Base-by-base conservation (phyloP, 371 early-diverging fungal genomes). In the Blakeslea trispora region DNA sequence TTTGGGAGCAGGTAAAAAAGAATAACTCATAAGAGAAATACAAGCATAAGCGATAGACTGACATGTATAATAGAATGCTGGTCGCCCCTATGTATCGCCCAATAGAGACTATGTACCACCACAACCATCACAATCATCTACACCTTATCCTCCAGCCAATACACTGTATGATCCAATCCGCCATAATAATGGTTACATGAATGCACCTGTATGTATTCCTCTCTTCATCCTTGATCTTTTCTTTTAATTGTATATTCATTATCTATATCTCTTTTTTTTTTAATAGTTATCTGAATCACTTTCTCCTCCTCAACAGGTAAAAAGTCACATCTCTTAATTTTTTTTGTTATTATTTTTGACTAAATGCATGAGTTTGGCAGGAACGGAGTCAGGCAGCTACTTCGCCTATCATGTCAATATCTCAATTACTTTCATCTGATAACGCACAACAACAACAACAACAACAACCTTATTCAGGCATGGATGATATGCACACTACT, bases 361-460 rank as follows among this genome's bases (percentile, higher is more conserved):
- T n/a, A n/a, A n/a, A n/a, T n/a, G n/a, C n/a, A n/a, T n/a, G n/a
- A n/a, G n/a, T n/a, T n/a, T n/a, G n/a, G n/a, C 40, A 57, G 57
- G 57, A 24, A 39, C 57, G 54, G 14, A 45, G 32, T 17, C 60
- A 57, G 31, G 24, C 60, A 23, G 42, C n/a, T 7, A 59, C 62
- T 11, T 66, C 77, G 22, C 73, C 77, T 23, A 60, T 72, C 22
- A 77, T 77, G 77, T 77, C 77, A 14, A 77, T 77, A 46, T 77
- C 77, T 13, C 77, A 77, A 44, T 45, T 77, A 0, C 59, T 77
- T 43, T 71, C 73, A 14, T 64, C 68, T 5, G 72, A 72, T 51
- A 59, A 64, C n/a, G 40, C 59, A n/a, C 46, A 64, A 8, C 49
- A 42, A 10, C 40, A 43, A 53, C 34, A 28, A 34, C 10, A 28